These are phyloP conservation scores for Phytopythium aichiense DNA, from an alignment of 352 stramenopile genomes.

Conservation along the genomic window DNA sequence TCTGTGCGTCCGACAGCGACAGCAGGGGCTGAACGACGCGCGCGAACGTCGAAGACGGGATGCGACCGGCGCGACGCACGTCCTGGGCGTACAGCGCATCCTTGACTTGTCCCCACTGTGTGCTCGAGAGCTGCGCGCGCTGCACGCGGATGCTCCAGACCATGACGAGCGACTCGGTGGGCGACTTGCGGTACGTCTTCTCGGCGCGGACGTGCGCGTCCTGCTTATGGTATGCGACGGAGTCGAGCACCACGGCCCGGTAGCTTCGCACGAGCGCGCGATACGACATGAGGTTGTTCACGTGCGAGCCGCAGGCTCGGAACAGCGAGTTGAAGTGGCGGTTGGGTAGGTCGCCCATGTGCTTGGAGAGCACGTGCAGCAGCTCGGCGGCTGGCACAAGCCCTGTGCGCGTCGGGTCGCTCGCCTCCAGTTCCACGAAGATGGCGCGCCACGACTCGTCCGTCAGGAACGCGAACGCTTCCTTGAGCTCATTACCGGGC, in stretches of 20 bases:
- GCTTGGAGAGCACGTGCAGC: slow-evolving; percentile 56
- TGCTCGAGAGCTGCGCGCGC: slow-evolving; percentile 31
- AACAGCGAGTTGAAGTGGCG: slow-evolving; percentile 56
- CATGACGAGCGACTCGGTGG: slow-evolving; percentile 68
- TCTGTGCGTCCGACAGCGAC: slow-evolving; percentile 54
- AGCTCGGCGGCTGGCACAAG: slow-evolving; percentile 58
- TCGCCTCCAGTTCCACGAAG: slow-evolving; percentile 60
- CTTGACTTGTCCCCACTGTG: slow-evolving; percentile 46
- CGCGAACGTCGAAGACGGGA: slow-evolving; percentile 42
- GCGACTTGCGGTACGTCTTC: slow-evolving; percentile 47
- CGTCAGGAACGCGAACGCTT: slow-evolving; percentile 53
- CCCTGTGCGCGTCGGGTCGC: slow-evolving; percentile 51
- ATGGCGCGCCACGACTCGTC: slow-evolving; percentile 61
- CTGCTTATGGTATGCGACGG: slow-evolving; percentile 50
- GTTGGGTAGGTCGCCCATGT: slow-evolving; percentile 47
- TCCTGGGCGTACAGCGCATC: slow-evolving; percentile 50
- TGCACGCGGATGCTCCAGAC: slow-evolving; percentile 66
- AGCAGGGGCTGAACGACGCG: slow-evolving; percentile 39
- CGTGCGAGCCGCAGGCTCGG: slow-evolving; percentile 56
- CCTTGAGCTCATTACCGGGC: slow-evolving; percentile 66
- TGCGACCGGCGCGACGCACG: slow-evolving; percentile 40
- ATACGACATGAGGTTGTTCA: slow-evolving; percentile 72
- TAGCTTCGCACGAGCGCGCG: slow-evolving; percentile 65
- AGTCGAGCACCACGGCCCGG: slow-evolving; percentile 45
- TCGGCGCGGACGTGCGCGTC: slow-evolving; percentile 31